A percentile compares a stretch with the other conserved stretches of the same genome.
Conservation (phyloP, 179 eudicot genomes). For the Drosera spatulata region DNA sequence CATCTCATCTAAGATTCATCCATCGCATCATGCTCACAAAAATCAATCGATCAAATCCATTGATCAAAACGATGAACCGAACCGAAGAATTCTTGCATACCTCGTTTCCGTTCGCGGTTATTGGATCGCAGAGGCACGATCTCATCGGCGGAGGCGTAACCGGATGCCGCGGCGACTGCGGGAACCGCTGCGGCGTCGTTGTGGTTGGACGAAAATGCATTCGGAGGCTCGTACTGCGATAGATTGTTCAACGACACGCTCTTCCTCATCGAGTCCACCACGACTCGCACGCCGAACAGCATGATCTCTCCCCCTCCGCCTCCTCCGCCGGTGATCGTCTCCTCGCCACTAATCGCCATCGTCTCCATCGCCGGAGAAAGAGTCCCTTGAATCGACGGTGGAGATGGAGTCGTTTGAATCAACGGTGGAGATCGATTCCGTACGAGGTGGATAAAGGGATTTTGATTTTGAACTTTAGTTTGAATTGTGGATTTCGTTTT, state of each 20-base stretch:
- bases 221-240: constrained; percentile 41
- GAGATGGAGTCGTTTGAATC: no score
- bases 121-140: constrained; percentile 1
- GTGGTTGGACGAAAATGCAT: constrained; percentile 17
- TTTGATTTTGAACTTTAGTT: no score
- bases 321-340: no score
- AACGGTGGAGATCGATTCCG: no score
- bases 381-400: no score
- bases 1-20: no score
- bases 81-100: constrained; percentile 9
- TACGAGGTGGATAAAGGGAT: no score
- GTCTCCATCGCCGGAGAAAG: no score
- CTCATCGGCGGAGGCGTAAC: not conserved
- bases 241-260: constrained; percentile 69
- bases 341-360: not conserved
- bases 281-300: constrained; percentile 72
- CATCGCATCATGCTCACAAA: no score
- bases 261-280: constrained; percentile 75
- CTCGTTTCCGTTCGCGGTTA: constrained; percentile 61
- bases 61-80: no score
- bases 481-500: no score
- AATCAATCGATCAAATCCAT: no score
- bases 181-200: constrained; percentile 46
- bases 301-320: constrained; percentile 37
- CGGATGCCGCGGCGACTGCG: constrained; percentile 49